A percentile compares a stretch with the other conserved stretches of the same genome.
Conservation (phyloP, 805 yeast genomes). For the Torulaspora franciscae region DNA sequence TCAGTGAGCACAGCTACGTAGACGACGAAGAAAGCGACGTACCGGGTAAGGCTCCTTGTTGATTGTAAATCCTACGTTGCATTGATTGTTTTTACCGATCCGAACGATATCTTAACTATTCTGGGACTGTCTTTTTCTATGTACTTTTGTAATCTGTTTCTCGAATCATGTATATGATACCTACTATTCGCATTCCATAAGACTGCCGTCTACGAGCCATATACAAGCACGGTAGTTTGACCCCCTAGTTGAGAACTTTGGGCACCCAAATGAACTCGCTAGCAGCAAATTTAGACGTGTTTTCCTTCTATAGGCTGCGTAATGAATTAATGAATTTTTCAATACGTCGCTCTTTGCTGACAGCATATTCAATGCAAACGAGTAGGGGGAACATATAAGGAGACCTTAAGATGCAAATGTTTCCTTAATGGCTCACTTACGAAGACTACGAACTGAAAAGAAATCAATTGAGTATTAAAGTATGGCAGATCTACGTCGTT, state of each 20-base stretch:
- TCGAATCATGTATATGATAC: not conserved
- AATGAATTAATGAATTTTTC: not conserved
- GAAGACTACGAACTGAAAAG: not conserved
- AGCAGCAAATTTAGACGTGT: not conserved
- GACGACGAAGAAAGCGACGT: constrained; percentile 19
- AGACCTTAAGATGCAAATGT: not conserved
- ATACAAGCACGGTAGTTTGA: not conserved
- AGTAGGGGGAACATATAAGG: constrained; percentile 3
- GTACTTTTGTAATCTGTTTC: not conserved
- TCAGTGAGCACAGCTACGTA: constrained; percentile 22
- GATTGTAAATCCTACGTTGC: not conserved
- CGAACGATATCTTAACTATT: not conserved
- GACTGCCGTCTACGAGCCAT: not conserved
- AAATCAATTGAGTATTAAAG: not conserved
- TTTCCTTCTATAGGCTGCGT: not conserved
- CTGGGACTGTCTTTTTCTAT: constrained; percentile 2
- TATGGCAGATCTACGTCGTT: constrained; percentile 31
- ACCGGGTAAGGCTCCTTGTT: not conserved
- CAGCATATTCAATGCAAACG: not conserved
- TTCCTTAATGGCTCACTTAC: not conserved
- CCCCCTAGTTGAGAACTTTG: not conserved
- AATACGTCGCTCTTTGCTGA: constrained; percentile 2
- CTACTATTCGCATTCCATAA: not conserved
- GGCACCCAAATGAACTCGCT: not conserved
- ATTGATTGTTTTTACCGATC: too few relatives aligned